Percentiles rank a stretch among this genome's conserved stretches.
Conservation (phyloP, 1,284 basidiomycete species). For the Grifola frondosa region DNA sequence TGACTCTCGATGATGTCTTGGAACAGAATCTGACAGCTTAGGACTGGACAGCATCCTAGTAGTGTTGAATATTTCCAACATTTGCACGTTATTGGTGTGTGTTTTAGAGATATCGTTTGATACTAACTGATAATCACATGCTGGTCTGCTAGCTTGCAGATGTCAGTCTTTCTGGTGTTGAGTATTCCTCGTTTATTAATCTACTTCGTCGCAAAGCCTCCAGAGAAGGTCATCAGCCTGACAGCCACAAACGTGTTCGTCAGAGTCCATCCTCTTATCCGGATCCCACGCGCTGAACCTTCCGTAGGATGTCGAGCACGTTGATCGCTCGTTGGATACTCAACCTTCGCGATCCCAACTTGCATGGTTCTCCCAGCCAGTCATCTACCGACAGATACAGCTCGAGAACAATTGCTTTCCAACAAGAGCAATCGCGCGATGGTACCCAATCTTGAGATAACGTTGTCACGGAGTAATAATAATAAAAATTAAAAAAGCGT, state of each 20-base stretch:
- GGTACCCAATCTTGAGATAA: too few relatives aligned
- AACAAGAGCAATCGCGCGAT: too few relatives aligned
- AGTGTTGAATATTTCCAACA: slow-evolving; percentile 17
- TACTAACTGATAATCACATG: slow-evolving; percentile 2
- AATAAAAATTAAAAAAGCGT: slow-evolving; percentile 59
- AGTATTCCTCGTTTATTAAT: not conserved
- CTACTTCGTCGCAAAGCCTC: slow-evolving; percentile 6
- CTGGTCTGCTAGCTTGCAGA: not conserved
- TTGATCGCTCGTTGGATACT: slow-evolving; percentile 18
- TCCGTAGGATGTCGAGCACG: slow-evolving; percentile 13
- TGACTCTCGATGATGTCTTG: not conserved
- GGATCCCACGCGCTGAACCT: not conserved
- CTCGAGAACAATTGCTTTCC: too few relatives aligned
- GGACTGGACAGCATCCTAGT: slow-evolving; percentile 15
- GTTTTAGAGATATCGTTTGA: too few relatives aligned
- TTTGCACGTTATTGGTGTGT: slow-evolving; percentile 24
- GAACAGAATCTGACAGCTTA: not conserved
- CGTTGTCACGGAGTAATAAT: too few relatives aligned
- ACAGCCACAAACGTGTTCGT: slow-evolving; percentile 27
- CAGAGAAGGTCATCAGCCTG: slow-evolving; percentile 16
- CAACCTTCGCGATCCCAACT: slow-evolving; percentile 17
- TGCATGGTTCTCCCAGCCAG: too few relatives aligned
- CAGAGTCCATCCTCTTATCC: not conserved
- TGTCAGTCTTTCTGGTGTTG: not conserved
- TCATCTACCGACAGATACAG: too few relatives aligned